Conservation (phyloP, 805 yeast genomes). For the Danielia reshetovae region DNA sequence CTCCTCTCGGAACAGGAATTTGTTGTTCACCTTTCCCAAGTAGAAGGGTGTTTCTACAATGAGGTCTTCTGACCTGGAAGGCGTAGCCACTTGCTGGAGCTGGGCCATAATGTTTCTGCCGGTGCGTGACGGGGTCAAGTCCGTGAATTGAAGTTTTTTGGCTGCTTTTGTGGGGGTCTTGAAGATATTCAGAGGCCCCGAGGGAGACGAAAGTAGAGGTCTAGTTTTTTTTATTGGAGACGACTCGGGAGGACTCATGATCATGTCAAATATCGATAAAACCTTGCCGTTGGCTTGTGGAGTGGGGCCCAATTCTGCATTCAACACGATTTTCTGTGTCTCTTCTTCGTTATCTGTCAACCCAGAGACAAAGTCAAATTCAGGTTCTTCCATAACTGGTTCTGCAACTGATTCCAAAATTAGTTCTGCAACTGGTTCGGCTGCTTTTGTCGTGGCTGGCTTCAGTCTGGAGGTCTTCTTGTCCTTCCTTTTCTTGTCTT, state of each 20-base stretch:
- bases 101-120: conserved; percentile 5
- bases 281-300: conserved; percentile 82
- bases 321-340: background rate
- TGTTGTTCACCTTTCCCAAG: conserved; percentile 12
- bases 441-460: background rate
- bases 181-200: conserved; percentile 12
- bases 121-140: conserved; percentile 11
- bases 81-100: conserved; percentile 4
- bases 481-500: background rate
- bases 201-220: background rate
- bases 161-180: conserved; percentile 34
- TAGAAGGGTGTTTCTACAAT: conserved; percentile 13
- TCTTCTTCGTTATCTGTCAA: conserved; percentile 11
- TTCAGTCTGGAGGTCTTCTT: background rate
- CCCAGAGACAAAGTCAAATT: conserved; percentile 1
- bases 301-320: conserved; percentile 70
- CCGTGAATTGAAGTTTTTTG: conserved; percentile 10
- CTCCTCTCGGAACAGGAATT: conserved; percentile 11
- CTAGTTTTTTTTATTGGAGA: conserved; percentile 30
- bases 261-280: conserved; percentile 64
- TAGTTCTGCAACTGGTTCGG: conserved; percentile 5
- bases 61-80: background rate
- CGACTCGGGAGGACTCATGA: conserved; percentile 41
- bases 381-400: background rate
- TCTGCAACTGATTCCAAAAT: background rate